Evolutionary conservation across 108 stramenopile genomes (phyloP), one percentile per base, ranked within the genome.

Genomic region (Cyclostephanos invisitatus): DNA sequence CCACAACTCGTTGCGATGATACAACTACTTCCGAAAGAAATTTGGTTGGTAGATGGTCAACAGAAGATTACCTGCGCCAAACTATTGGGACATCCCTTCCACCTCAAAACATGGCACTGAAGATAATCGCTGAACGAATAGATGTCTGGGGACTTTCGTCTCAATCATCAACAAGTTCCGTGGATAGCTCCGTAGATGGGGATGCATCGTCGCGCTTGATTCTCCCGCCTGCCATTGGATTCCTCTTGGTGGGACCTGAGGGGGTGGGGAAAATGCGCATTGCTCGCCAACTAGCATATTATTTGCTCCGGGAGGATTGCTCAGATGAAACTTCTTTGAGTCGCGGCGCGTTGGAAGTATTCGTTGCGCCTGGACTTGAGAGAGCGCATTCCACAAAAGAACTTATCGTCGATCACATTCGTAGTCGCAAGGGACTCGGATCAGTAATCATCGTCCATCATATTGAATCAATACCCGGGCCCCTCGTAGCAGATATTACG

Each of bases 401-500:
- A 20, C 35, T 53, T 22, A 69, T 79, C 47, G 66, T 79, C 25
- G 25, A 79, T 28, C 78, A 79, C 61, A 72, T 79, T 56, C 36
- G 44, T 10, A 27, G 48, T n/a, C 78, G 78, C 10, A 25, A 67
- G 42, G 55, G 65, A 11, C 46, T 51, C 5, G 78, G 78, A 60
- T 79, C 78, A 18, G 71, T 72, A 24, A 55, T 79, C 37, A 67
- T 79, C 15, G 56, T 72, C 17, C 78, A 72, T 35, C 78, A 72
- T 51, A 67, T 79, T 53, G 78, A 79, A 63, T 48, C 17, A 11
- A 49, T 79, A 46, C 67, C 59, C n/a, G 17, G 62, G 20, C 24
- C 66, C 12, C 14, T 79, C 12, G 59, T 79, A 2, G 28, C 78
- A 10, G 70, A 72, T 1, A 61, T 79, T 46, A 0, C 50, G 0